phyloP scores from a whole-genome alignment of 2,329 filamentous ascomycete species.

The Diaporthe amygdali region DNA sequence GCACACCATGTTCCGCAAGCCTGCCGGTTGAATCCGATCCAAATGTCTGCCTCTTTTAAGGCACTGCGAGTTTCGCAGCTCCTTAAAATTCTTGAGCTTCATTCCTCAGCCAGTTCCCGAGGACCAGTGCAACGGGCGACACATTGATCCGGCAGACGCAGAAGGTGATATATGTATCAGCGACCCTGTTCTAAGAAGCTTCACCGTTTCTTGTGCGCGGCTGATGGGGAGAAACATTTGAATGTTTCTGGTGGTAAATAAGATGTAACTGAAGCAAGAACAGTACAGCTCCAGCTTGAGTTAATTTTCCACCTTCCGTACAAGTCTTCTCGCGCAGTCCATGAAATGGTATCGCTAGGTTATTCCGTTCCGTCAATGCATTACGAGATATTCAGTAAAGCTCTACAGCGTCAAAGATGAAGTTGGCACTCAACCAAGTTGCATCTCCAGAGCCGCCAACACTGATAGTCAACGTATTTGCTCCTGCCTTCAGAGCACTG shows the following conservation, averaged over 20 bases:
- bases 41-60: neutral
- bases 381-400: slow-evolving; percentile 13
- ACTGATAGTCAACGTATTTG: slow-evolving; percentile 58
- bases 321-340: neutral
- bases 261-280: too few species aligned
- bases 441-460: neutral
- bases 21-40: neutral
- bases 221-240: too few species aligned
- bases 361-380: too few species aligned
- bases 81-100: too few species aligned
- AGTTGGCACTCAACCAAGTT: slow-evolving; percentile 25
- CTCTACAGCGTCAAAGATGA: slow-evolving; percentile 37
- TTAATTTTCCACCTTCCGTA: neutral
- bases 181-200: too few species aligned
- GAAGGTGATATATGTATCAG: too few species aligned
- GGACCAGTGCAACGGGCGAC: neutral
- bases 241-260: too few species aligned
- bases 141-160: neutral
- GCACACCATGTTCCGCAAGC: neutral
- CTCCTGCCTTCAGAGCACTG: slow-evolving; percentile 53
- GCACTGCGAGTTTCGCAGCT: neutral
- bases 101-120: neutral
- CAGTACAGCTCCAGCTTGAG: neutral
- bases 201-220: too few species aligned
- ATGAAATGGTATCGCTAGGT: neutral